A percentile compares a stretch with the other conserved stretches of the same genome.
Conservation (phyloP, 331 rosid genomes). For the Pyrus hybrid region DNA sequence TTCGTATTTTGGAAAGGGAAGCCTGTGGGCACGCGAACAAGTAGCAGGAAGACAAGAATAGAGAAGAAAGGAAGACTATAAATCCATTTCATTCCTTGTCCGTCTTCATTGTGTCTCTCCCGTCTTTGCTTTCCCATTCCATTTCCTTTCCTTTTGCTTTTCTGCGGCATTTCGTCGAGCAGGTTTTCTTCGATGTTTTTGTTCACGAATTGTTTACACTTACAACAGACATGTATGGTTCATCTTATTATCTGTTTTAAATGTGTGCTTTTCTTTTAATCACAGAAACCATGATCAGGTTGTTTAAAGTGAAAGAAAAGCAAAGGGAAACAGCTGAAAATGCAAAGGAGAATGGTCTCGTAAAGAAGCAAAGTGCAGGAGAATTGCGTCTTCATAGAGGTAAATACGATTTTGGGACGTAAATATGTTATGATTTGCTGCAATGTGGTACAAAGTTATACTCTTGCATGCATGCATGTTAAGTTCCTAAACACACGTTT, state of each 20-base stretch:
- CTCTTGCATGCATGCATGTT: no score
- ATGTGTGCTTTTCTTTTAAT: background rate
- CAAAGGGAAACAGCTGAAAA: conserved; percentile 26
- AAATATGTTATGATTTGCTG: no score
- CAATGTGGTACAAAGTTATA: no score
- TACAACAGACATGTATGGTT: no score
- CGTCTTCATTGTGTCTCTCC: background rate
- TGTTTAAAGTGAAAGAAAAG: conserved; percentile 42
- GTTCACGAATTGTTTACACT: no score
- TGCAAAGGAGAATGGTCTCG: conserved; percentile 16
- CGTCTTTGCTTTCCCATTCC: background rate
- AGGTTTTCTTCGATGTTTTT: background rate
- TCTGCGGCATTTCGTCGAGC: background rate
- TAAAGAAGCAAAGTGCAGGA: conserved; percentile 36
- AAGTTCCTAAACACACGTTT: background rate
- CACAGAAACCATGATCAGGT: conserved; percentile 19
- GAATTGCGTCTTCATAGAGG: conserved; percentile 44
- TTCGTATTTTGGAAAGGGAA: no score
- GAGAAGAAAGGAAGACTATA: no score
- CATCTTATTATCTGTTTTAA: no score
- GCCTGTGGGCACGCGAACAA: no score
- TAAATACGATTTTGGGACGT: background rate
- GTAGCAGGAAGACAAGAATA: no score
- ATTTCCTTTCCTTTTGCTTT: background rate
- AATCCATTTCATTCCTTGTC: background rate